phyloP scores from a whole-genome alignment of 2,329 filamentous ascomycete genomes.

The Allantophomopsis cytisporea region DNA sequence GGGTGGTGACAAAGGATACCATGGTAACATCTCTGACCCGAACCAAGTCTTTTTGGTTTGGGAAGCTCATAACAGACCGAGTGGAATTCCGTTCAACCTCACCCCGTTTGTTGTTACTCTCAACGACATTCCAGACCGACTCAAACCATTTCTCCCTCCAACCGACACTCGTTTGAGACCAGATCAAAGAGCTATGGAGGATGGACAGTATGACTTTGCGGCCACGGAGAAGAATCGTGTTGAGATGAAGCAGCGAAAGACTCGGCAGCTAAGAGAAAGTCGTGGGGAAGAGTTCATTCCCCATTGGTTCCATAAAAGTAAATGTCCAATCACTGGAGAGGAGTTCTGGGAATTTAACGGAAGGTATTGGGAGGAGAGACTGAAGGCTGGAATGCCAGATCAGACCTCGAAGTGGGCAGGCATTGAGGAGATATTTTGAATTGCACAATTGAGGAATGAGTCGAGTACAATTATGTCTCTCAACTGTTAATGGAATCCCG shows the following conservation, averaged over 20 bases:
- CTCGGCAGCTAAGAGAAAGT: constrained; percentile 58
- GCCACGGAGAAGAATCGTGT: constrained; percentile 89
- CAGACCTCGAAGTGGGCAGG: constrained; percentile 15
- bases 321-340: constrained; percentile 71
- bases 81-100: constrained; percentile 88
- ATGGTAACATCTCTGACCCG: constrained; percentile 37
- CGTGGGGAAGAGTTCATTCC: constrained; percentile 71
- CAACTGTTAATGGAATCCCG: too few relatives aligned
- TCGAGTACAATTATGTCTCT: too few relatives aligned
- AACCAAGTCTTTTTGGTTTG: constrained; percentile 80
- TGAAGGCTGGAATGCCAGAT: constrained; percentile 5
- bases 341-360: constrained; percentile 82
- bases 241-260: constrained; percentile 79
- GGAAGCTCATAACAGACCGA: constrained; percentile 72
- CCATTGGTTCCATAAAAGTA: constrained; percentile 69
- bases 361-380: constrained; percentile 70
- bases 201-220: constrained; percentile 90
- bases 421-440: constrained; percentile 22
- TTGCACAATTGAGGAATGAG: too few relatives aligned
- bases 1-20: constrained; percentile 1
- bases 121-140: constrained; percentile 79
- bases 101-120: constrained; percentile 93
- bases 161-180: constrained; percentile 89
- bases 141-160: constrained; percentile 66
- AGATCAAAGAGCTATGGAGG: constrained; percentile 96